Conservation (phyloP, 768 basidiomycete genomes). For the Lactifluus piperatus region DNA sequence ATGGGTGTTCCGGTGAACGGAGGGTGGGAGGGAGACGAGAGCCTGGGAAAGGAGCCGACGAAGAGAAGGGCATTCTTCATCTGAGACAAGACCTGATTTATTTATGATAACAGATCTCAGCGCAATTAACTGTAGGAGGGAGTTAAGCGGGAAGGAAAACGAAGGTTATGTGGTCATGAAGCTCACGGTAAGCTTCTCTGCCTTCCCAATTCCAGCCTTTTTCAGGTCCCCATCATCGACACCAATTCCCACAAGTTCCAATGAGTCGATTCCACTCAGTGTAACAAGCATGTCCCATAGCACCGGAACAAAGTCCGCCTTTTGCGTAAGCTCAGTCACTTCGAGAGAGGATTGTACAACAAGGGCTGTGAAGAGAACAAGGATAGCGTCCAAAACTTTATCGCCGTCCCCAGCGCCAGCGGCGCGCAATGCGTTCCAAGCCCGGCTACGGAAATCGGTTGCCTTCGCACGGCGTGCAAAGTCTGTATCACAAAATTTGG, state of each 20-base stretch:
- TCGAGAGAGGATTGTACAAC: slow-evolving; percentile 51
- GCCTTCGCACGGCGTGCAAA: slow-evolving; percentile 76
- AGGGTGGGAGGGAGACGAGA: slow-evolving; percentile 41
- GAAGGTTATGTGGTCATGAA: background rate
- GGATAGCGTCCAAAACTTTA: slow-evolving; percentile 58
- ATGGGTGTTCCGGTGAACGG: slow-evolving; percentile 29
- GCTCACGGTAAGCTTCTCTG: slow-evolving; percentile 49
- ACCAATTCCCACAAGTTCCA: slow-evolving; percentile 34
- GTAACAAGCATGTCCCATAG: slow-evolving; percentile 23
- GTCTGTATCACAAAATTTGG: slow-evolving; percentile 61
- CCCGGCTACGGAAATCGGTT: slow-evolving; percentile 58
- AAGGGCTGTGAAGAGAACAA: slow-evolving; percentile 54
- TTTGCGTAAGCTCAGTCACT: slow-evolving; percentile 44
- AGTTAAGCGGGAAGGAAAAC: background rate
- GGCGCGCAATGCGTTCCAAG: slow-evolving; percentile 56
- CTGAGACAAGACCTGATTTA: slow-evolving; percentile 25
- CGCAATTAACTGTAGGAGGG: slow-evolving; percentile 27
- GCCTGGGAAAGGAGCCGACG: slow-evolving; percentile 37
- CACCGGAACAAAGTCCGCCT: slow-evolving; percentile 25
- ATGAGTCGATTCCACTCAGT: slow-evolving; percentile 36
- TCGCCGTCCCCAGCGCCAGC: slow-evolving; percentile 54
- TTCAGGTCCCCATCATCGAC: slow-evolving; percentile 38
- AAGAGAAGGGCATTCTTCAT: slow-evolving; percentile 47
- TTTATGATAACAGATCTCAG: slow-evolving; percentile 31
- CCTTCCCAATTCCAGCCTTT: slow-evolving; percentile 43